Base-by-base conservation (phyloP, 345 rosid genomes). In the Pseudoturritis turrita region DNA sequence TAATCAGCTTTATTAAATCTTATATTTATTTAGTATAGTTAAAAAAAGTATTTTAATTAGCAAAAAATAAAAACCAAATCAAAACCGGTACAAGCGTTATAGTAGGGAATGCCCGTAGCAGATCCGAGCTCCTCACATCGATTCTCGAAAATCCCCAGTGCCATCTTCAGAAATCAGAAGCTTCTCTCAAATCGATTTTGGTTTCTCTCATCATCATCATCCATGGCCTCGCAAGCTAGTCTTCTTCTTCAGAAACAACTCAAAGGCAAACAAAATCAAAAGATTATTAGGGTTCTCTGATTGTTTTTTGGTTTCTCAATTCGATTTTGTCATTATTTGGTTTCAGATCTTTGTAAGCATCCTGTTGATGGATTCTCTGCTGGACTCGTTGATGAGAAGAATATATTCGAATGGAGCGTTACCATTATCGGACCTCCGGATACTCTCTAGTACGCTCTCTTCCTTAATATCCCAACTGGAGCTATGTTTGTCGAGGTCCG, bases 311-410 rank as follows among this genome's bases (percentile, higher is more conserved):
- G 3, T 5, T 23, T 62, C 33, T 73, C 5, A 52, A 15, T 31
- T 33, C 31, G 11, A 15, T 71, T 51, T 28, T 19, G 17, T 39
- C 46, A 31, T 44, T 31, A 35, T 45, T 72, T 9, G 15, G 79
- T 10, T 79, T 87, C 91, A 94, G 98, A 94, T 94, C 98, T 94
- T 70, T 94, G 98, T 65, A 91, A 86, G 85, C 77, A 89, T 65
- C 97, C 98, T 2, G 98, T 94, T 37, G 95, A 92, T 80, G 98
- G 97, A 54, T 94, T 91, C 86, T 91, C 98, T 5, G 96, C 98
- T n/a, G 98, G 98, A 33, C 79, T 94, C 84, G 91, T 94, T 21
- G 98, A 94, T 55, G 98, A 94, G 73, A 86, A 45, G 65, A 94
- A 94, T 79, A 77, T 94, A 66, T 94, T 94, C 72, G 98, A 94